phyloP scores from a whole-genome alignment of 2,329 filamentous ascomycete species.

The Sclerotinia glacialis region DNA sequence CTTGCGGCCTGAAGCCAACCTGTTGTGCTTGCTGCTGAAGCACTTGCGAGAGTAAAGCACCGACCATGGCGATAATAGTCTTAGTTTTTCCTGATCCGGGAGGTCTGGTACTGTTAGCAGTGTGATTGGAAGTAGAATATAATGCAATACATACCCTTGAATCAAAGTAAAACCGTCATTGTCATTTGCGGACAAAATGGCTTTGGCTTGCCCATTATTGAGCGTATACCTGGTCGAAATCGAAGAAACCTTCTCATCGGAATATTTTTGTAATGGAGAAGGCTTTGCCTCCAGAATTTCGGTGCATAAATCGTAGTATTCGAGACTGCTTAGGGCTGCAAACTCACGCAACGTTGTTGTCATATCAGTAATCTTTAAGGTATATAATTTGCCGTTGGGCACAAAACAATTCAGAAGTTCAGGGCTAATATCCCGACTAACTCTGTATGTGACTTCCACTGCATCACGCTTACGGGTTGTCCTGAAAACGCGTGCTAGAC shows the following conservation, averaged over 20 bases:
- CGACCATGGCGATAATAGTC: slow-evolving; percentile 94
- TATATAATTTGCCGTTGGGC: slow-evolving; percentile 68
- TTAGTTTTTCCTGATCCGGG: slow-evolving; percentile 98
- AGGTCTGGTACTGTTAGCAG: slow-evolving; percentile 52
- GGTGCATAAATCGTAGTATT: slow-evolving; percentile 94
- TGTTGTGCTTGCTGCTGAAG: slow-evolving; percentile 37
- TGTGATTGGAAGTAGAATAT: slow-evolving; percentile 28
- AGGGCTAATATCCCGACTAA: slow-evolving; percentile 55
- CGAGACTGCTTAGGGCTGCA: slow-evolving; percentile 81
- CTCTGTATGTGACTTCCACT: slow-evolving; percentile 81
- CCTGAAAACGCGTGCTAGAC: slow-evolving; percentile 78
- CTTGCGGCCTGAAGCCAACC: slow-evolving; percentile 37
- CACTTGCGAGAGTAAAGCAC: slow-evolving; percentile 67
- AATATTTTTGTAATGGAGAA: slow-evolving; percentile 80
- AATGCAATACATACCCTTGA: slow-evolving; percentile 63
- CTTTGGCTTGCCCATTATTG: slow-evolving; percentile 85
- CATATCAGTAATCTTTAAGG: slow-evolving; percentile 85
- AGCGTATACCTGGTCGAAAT: slow-evolving; percentile 76
- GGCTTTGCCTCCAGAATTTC: slow-evolving; percentile 88
- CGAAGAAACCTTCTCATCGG: slow-evolving; percentile 66
- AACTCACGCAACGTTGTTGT: slow-evolving; percentile 95
- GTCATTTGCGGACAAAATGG: slow-evolving; percentile 85
- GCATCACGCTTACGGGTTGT: slow-evolving; percentile 77
- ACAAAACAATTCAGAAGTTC: slow-evolving; percentile 61
- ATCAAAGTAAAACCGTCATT: slow-evolving; percentile 97